Evolutionary conservation across 352 stramenopile genomes (phyloP).

Genomic region (Phytophthora crassamura): DNA sequence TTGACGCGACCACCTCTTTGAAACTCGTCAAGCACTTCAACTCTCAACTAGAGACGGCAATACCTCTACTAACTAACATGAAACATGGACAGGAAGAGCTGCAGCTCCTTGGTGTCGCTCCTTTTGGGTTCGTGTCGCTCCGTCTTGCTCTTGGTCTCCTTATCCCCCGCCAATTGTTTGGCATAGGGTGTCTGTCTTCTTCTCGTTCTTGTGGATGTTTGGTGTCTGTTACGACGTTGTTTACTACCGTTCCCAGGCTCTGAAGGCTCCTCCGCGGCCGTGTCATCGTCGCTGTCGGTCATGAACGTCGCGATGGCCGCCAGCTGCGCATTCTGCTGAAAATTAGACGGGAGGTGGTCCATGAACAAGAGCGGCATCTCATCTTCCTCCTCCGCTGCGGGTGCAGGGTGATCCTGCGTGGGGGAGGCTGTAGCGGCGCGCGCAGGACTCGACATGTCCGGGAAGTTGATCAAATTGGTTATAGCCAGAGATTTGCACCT

Average conservation of each 20-base stretch:
- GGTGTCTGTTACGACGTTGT: slow-evolving; percentile 8
- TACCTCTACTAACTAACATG: slow-evolving; percentile 37
- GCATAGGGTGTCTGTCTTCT: slow-evolving; percentile 38
- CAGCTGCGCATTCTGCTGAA: slow-evolving; percentile 71
- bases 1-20: slow-evolving; percentile 3
- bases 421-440: background rate
- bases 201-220: background rate
- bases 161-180: slow-evolving; percentile 7
- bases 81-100: slow-evolving; percentile 67
- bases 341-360: slow-evolving; percentile 67
- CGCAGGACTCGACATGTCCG: background rate
- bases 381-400: slow-evolving; percentile 39
- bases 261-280: slow-evolving; percentile 2
- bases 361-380: slow-evolving; percentile 87
- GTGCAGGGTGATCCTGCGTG: background rate
- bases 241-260: slow-evolving; percentile 5
- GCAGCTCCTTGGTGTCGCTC: slow-evolving; percentile 55
- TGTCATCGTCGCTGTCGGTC: slow-evolving; percentile 57
- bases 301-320: slow-evolving; percentile 83
- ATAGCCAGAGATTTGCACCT: too few relatives aligned
- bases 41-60: background rate
- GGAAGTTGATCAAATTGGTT: background rate
- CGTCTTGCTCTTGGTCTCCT: slow-evolving; percentile 8
- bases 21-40: background rate
- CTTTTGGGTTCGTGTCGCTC: slow-evolving; percentile 7